phyloP scores from a whole-genome alignment of 129 eudicot species.

The Escallonia herrerae region DNA sequence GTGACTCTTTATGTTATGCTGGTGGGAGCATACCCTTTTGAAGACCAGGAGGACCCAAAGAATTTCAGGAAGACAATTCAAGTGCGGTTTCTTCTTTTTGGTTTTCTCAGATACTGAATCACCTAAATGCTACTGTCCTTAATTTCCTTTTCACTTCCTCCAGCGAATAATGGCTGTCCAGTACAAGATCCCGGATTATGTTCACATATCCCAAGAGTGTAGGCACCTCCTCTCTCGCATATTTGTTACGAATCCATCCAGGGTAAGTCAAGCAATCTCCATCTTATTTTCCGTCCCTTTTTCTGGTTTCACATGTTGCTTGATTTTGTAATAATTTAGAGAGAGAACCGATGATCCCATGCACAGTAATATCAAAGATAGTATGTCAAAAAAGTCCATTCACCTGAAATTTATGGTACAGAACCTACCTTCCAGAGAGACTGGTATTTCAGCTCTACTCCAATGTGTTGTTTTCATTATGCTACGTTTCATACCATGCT shows the following conservation, averaged over 20 bases:
- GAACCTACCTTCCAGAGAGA: too few species aligned
- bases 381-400: too few species aligned
- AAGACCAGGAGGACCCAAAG: conserved; percentile 94
- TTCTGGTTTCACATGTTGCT: too few species aligned
- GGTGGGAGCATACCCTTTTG: conserved; percentile 98
- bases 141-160: conserved; percentile 13
- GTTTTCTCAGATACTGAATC: background rate
- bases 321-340: too few species aligned
- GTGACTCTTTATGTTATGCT: conserved; percentile 98
- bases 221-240: conserved; percentile 92
- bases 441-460: too few species aligned
- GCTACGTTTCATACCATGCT: too few species aligned
- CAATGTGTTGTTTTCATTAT: too few species aligned
- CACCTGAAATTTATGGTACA: too few species aligned
- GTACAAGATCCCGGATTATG: conserved; percentile 92
- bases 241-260: conserved; percentile 63
- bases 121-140: background rate
- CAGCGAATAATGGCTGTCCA: conserved; percentile 84
- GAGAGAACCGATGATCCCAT: too few species aligned
- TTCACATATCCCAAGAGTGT: conserved; percentile 95
- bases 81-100: conserved; percentile 27
- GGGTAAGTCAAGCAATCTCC: conserved; percentile 65
- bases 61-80: conserved; percentile 93
- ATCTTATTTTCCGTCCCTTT: too few species aligned
- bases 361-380: too few species aligned